Evolutionary conservation across 1,284 basidiomycete genomes (phyloP).

Genomic region (Pyrrhoderma noxium): DNA sequence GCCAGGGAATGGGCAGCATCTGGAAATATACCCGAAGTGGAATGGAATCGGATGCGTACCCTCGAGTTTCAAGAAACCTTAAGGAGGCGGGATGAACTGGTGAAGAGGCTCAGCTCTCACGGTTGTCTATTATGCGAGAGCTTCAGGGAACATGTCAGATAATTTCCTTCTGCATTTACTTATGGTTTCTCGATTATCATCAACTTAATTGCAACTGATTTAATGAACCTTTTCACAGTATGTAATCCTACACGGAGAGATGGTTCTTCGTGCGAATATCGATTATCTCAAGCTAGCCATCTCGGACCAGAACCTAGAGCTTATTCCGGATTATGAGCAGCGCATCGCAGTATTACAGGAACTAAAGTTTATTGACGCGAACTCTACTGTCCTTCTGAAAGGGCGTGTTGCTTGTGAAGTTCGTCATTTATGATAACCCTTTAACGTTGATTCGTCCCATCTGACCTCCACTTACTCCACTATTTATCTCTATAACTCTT

Average conservation of each 20-base stretch:
- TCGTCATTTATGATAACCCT: neutral
- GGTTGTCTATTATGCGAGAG: constrained; percentile 53
- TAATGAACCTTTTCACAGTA: constrained; percentile 46
- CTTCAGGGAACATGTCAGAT: constrained; percentile 50
- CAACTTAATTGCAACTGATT: neutral
- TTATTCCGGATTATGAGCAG: constrained; percentile 96
- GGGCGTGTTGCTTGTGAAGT: constrained; percentile 98
- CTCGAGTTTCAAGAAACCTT: constrained; percentile 91
- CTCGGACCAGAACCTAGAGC: constrained; percentile 94
- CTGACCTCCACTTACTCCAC: constrained; percentile 3
- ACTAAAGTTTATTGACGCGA: constrained; percentile 88
- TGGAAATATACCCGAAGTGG: constrained; percentile 60
- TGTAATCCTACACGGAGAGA: constrained; percentile 63
- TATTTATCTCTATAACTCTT: neutral
- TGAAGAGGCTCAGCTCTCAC: constrained; percentile 36
- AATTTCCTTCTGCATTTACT: constrained; percentile 2
- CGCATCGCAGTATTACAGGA: constrained; percentile 87
- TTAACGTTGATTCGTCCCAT: neutral
- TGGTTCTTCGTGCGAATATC: constrained; percentile 67
- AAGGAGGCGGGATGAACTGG: constrained; percentile 48
- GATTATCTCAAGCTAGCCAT: constrained; percentile 71
- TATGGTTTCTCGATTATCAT: too few relatives aligned
- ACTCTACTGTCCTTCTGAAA: constrained; percentile 91
- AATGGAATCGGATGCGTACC: constrained; percentile 78
- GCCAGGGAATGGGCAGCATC: constrained; percentile 49